Evolutionary conservation across 352 stramenopile genomes (phyloP).

Genomic region (Globisporangium cylindrosporum): DNA sequence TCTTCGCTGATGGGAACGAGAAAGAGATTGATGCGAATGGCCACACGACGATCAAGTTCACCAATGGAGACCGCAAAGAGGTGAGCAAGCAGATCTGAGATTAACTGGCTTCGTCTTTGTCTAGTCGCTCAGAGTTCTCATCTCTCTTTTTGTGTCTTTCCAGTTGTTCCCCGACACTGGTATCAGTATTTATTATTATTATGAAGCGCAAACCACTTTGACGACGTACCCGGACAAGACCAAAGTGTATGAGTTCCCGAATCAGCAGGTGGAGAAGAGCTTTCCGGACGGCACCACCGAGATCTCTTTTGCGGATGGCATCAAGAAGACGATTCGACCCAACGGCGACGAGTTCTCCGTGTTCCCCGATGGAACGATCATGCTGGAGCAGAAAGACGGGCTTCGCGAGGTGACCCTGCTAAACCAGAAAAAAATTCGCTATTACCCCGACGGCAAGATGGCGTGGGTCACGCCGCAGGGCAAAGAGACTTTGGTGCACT

Average conservation of each 20-base stretch:
- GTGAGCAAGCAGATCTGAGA: constrained; percentile 17
- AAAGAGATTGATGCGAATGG: constrained; percentile 92
- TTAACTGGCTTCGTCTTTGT: background rate
- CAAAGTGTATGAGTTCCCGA: constrained; percentile 97
- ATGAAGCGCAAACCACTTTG: constrained; percentile 91
- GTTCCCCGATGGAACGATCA: constrained; percentile 81
- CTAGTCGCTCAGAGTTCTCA: background rate
- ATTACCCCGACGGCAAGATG: constrained; percentile 75
- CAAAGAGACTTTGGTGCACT: constrained; percentile 53
- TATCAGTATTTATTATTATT: constrained; percentile 94
- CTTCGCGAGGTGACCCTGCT: constrained; percentile 77
- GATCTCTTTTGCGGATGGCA: constrained; percentile 94
- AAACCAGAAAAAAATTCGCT: constrained; percentile 68
- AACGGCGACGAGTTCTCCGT: constrained; percentile 79
- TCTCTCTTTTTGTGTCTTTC: constrained; percentile 4
- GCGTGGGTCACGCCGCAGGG: constrained; percentile 42
- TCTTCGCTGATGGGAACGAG: constrained; percentile 91
- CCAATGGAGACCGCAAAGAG: constrained; percentile 96
- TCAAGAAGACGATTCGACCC: constrained; percentile 81
- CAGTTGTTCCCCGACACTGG: constrained; percentile 71
- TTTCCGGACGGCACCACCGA: constrained; percentile 91
- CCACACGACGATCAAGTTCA: constrained; percentile 88
- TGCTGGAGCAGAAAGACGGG: constrained; percentile 70
- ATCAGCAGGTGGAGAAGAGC: constrained; percentile 93
- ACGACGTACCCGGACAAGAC: constrained; percentile 92